phyloP scores from a whole-genome alignment of 768 basidiomycete genomes.

The Boletus fagicola region DNA sequence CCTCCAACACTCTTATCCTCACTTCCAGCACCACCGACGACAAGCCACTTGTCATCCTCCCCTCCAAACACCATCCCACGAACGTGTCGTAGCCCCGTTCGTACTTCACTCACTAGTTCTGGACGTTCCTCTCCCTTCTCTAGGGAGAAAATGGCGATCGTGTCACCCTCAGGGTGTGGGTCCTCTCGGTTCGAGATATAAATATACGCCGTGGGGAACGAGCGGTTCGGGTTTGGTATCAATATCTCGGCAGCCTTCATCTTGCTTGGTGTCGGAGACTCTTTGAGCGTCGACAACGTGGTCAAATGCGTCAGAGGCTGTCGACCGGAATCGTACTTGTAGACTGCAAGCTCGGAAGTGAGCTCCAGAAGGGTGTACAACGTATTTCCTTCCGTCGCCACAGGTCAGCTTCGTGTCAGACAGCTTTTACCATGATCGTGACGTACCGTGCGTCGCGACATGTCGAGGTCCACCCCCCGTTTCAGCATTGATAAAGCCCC shows the following conservation, averaged over 20 bases:
- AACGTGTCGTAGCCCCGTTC: slow-evolving; percentile 67
- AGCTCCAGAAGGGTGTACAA: slow-evolving; percentile 72
- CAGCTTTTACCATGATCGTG: neutral
- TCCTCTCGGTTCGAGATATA: slow-evolving; percentile 79
- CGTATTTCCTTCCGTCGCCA: slow-evolving; percentile 44
- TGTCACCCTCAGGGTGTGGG: slow-evolving; percentile 66
- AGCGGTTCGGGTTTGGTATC: slow-evolving; percentile 49
- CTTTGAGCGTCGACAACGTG: slow-evolving; percentile 49
- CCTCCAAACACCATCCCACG: slow-evolving; percentile 71
- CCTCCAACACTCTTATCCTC: slow-evolving; percentile 58
- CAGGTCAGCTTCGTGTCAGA: neutral
- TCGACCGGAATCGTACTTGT: slow-evolving; percentile 48
- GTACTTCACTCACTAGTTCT: slow-evolving; percentile 57
- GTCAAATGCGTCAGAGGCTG: slow-evolving; percentile 37
- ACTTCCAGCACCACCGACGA: slow-evolving; percentile 54
- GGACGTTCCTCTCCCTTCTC: slow-evolving; percentile 42
- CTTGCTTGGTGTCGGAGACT: slow-evolving; percentile 40
- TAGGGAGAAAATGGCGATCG: slow-evolving; percentile 66
- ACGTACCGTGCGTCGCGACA: slow-evolving; percentile 58
- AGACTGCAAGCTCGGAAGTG: slow-evolving; percentile 53
- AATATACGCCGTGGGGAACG: slow-evolving; percentile 56
- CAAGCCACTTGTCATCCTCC: slow-evolving; percentile 54
- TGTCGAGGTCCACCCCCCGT: slow-evolving; percentile 73
- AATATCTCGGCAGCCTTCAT: slow-evolving; percentile 74
- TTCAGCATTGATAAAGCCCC: slow-evolving; percentile 47